phyloP scores from a whole-genome alignment of 192 early-diverging fungal species.

The Podila epigama region DNA sequence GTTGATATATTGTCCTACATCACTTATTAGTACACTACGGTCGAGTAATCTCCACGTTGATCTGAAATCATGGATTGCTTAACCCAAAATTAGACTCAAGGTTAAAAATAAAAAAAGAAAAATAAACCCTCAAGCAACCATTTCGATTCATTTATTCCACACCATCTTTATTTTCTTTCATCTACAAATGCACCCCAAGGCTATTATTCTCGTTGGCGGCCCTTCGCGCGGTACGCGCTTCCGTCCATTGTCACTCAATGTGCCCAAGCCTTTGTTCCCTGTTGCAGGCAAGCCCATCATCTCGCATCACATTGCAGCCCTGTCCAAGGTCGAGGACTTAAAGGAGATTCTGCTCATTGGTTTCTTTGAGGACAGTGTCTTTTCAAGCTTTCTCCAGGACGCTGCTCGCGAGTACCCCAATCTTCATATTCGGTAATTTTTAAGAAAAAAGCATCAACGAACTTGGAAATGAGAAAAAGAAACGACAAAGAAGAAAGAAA shows the following conservation, averaged over 20 bases:
- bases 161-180: not conserved
- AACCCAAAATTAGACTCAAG: not conserved
- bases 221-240: slow-evolving; percentile 97
- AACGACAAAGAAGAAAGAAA: too few relatives aligned
- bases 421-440: slow-evolving; percentile 82
- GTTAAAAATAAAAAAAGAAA: not conserved
- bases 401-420: slow-evolving; percentile 87
- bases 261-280: slow-evolving; percentile 98
- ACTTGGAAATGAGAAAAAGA: too few relatives aligned
- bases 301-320: slow-evolving; percentile 94
- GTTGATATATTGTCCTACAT: not conserved
- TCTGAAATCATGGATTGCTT: not conserved
- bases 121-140: not conserved
- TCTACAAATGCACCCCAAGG: slow-evolving; percentile 66
- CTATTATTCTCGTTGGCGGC: slow-evolving; percentile 96
- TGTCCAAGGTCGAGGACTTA: slow-evolving; percentile 87
- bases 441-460: too few relatives aligned
- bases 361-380: slow-evolving; percentile 96
- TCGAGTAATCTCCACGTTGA: slow-evolving; percentile 3
- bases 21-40: slow-evolving; percentile 28
- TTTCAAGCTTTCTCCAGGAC: slow-evolving; percentile 87
- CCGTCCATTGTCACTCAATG: slow-evolving; percentile 94
- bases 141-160: not conserved
- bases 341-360: slow-evolving; percentile 96
- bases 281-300: slow-evolving; percentile 97